These are phyloP conservation scores for Vachellia pachyceras DNA, from an alignment of 306 rosid genomes.

Conservation along the genomic window DNA sequence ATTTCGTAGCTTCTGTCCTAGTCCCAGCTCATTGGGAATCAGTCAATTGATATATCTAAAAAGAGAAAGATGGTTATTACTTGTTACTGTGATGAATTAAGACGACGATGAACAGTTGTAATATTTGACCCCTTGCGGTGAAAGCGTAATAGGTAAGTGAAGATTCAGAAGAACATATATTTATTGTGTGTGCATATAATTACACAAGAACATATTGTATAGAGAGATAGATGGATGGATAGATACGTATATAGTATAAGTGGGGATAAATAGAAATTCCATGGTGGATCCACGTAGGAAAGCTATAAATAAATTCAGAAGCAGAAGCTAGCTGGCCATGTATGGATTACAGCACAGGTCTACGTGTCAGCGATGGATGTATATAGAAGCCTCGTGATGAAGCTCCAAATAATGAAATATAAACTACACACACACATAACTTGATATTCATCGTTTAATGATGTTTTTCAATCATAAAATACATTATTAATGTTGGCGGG, in stretches of 20 bases:
- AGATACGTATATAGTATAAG: neutral
- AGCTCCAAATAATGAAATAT: no score
- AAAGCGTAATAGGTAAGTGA: neutral
- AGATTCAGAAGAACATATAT: no score
- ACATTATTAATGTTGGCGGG: no score
- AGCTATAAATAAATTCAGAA: neutral
- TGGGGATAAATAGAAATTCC: neutral
- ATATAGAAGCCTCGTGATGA: neutral
- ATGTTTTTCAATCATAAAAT: neutral
- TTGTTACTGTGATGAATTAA: no score
- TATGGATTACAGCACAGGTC: neutral
- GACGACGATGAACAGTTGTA: no score
- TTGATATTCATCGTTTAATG: neutral
- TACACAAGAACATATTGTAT: no score
- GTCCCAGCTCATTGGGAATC: no score
- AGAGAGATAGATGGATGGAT: no score
- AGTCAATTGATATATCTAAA: neutral
- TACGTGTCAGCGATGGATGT: neutral
- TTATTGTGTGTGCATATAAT: no score
- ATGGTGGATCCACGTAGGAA: conserved; percentile 4
- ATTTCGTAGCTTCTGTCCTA: no score
- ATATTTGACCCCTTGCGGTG: neutral
- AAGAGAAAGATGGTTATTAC: neutral
- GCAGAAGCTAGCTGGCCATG: neutral
- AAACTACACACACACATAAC: neutral